Base-by-base conservation (phyloP, 352 stramenopile species). In the Aphanomyces invadans region DNA sequence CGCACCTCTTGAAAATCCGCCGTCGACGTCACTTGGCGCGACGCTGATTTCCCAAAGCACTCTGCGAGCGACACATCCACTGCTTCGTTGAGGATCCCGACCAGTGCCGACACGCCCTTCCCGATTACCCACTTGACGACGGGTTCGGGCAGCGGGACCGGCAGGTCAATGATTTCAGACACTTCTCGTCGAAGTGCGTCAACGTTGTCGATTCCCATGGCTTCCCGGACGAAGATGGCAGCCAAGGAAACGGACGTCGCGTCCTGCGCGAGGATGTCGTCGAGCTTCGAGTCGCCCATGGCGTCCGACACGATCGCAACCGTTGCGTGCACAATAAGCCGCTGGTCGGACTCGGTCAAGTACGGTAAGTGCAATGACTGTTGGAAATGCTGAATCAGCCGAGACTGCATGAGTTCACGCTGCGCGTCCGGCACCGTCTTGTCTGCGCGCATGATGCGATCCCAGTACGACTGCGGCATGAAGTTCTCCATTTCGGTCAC, bases 141-240 rank as follows among this genome's bases (percentile, higher is more conserved):
- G 10, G 36, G 55, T 10, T 46, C 31, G 0, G 55, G 55, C 2
- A 64, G 10, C 25, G 55, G 55, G 28, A 64, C 12, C 17, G 55
- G 55, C 23, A 64, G 39, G 12, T 64, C 21, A 10, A 64, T n/a
- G 19, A 64, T 36, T 2, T 32, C 29, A 5, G 21, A 19, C 17
- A 45, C 36, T 38, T 64, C 31, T 15, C 52, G 9, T 15, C 36
- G 55, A 5, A 64, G 25, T n/a, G 28, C 25, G 5, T 51, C 36
- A 3, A 64, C 55, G 36, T 64, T 52, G 36, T 64, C 55, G 46
- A 64, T 64, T 5, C 55, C 55, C 55, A 64, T 64, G 3, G 55
- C 55, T 9, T 46, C 55, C 36, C 39, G 55, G 46, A 64, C 52
- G 25, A 64, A 64, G 25, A 64, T 64, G 29, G 19, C 36, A 10